These are phyloP conservation scores for Paramecium pentaurelia DNA, from an alignment of 73 alveolate species.

Conservation along the genomic window DNA sequence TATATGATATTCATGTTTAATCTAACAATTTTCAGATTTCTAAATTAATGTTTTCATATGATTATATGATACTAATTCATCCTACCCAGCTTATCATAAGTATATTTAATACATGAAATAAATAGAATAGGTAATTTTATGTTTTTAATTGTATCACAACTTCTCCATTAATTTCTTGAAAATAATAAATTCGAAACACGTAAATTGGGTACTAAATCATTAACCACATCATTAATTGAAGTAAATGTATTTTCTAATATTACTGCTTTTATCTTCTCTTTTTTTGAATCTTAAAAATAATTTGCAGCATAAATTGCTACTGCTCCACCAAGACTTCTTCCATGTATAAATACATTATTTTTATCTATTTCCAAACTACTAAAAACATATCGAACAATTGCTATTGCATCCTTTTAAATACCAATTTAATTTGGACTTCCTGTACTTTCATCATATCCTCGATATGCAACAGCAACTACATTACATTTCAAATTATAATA, in stretches of 20 bases:
- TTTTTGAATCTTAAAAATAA: neutral
- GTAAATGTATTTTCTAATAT: slow-evolving; percentile 52
- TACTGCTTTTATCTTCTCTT: slow-evolving; percentile 13
- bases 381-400: slow-evolving; percentile 15
- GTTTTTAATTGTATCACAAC: neutral
- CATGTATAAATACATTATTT: slow-evolving; percentile 34
- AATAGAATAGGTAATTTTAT: slow-evolving; percentile 14
- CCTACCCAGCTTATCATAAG: slow-evolving; percentile 20
- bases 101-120: neutral
- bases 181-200: neutral
- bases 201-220: neutral
- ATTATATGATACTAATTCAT: slow-evolving; percentile 42
- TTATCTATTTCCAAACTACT: neutral
- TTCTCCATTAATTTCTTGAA: slow-evolving; percentile 25
- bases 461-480: slow-evolving; percentile 36
- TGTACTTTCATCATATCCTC: slow-evolving; percentile 53
- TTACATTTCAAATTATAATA: neutral
- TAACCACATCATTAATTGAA: slow-evolving; percentile 40
- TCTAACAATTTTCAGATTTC: neutral
- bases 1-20: neutral
- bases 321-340: slow-evolving; percentile 61
- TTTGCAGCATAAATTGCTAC: slow-evolving; percentile 27
- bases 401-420: slow-evolving; percentile 32
- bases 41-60: neutral
- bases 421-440: neutral